phyloP scores from a whole-genome alignment of 305 asterid species.

The Rubia peregrina region DNA sequence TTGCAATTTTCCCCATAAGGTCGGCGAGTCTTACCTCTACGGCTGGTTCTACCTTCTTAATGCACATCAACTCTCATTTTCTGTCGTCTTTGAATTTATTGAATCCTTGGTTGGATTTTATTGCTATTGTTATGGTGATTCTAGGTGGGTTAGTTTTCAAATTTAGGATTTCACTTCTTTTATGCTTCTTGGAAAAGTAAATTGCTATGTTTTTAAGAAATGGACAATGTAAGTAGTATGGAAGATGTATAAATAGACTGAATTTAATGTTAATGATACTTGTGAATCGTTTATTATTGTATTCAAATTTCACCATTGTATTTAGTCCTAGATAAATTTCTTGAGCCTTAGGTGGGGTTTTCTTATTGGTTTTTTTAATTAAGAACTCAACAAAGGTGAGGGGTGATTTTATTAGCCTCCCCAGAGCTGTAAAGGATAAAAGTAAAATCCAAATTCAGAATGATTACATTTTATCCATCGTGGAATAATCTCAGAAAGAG shows the following conservation, averaged over 20 bases:
- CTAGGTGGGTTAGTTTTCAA: not conserved
- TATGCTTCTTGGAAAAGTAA: too few species aligned
- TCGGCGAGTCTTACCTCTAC: constrained; percentile 81
- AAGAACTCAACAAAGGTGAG: too few species aligned
- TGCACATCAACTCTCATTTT: not conserved
- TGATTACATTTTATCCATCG: too few species aligned
- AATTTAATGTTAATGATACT: not conserved
- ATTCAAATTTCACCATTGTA: not conserved
- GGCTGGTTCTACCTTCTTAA: constrained; percentile 49
- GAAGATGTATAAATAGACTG: not conserved
- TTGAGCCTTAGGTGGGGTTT: not conserved
- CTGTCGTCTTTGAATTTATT: not conserved
- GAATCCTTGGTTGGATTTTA: not conserved
- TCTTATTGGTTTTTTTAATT: not conserved
- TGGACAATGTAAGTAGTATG: not conserved
- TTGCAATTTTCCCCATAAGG: constrained; percentile 97
- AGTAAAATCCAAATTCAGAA: too few species aligned
- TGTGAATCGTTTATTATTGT: not conserved
- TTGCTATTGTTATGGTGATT: not conserved
- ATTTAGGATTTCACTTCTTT: not conserved
- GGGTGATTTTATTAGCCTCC: too few species aligned
- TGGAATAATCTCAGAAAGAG: too few species aligned
- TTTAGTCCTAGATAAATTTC: not conserved
- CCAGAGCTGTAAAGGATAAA: too few species aligned
- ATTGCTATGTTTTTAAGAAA: not conserved